Evolutionary conservation across 106 monocot species (phyloP).

Genomic region (Posidonia australis): DNA sequence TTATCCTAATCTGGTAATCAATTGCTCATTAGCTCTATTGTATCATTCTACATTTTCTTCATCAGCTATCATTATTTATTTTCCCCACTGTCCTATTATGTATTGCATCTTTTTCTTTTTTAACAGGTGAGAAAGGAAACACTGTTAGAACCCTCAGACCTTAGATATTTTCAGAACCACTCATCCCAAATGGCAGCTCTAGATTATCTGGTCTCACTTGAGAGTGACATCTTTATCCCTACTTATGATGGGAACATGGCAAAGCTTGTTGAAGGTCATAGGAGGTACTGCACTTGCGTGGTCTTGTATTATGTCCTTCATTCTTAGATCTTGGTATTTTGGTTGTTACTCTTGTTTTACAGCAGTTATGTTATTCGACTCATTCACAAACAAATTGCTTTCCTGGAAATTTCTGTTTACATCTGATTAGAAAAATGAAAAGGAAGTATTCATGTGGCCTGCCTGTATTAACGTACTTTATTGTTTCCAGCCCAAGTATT

Average conservation of each 20-base stretch:
- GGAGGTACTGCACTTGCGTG: slow-evolving; percentile 53
- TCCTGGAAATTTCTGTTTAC: no score
- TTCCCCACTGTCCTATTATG: slow-evolving; percentile 13
- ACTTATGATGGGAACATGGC: slow-evolving; percentile 95
- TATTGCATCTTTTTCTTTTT: slow-evolving; percentile 21
- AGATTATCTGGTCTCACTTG: slow-evolving; percentile 82
- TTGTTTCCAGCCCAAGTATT: no score
- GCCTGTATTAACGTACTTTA: no score
- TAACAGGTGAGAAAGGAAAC: slow-evolving; percentile 84
- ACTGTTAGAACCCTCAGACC: slow-evolving; percentile 61
- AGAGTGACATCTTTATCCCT: slow-evolving; percentile 78
- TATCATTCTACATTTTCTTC: not conserved
- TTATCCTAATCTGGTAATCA: slow-evolving; percentile 76
- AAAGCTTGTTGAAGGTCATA: slow-evolving; percentile 89
- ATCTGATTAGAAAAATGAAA: no score
- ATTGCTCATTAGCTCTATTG: not conserved
- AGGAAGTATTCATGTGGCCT: no score
- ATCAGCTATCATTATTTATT: not conserved
- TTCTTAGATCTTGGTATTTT: not conserved
- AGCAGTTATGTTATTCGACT: no score
- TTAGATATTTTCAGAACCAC: slow-evolving; percentile 77
- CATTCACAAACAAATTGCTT: no score
- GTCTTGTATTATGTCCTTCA: not conserved
- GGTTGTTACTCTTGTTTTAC: not conserved
- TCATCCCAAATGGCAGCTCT: slow-evolving; percentile 96